Base-by-base conservation (phyloP, 768 basidiomycete genomes). In the Pulveroboletus frians region DNA sequence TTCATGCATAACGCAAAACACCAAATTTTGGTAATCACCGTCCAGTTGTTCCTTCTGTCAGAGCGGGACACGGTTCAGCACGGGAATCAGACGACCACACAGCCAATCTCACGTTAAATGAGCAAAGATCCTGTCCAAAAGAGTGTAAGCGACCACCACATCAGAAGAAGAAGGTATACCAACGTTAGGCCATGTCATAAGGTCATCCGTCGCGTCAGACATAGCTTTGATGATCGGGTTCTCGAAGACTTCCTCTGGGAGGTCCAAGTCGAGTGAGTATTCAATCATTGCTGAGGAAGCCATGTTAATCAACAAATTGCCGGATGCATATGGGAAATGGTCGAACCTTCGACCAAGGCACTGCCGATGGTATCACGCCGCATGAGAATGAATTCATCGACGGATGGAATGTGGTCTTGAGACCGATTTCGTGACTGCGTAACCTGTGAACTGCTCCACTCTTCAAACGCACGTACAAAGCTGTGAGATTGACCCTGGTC, bases 141-240 rank as follows among this genome's bases (percentile, higher is more conserved):
- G 27, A 40, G 30, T 27, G 38, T 67, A 50, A 68, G 55, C 18
- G 1, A 36, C 26, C 0, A 26, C 43, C 31, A 13, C 50, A 35
- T 48, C 30, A 6, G n/a, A 45, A 39, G 36, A 49, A 51, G 34
- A 42, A 18, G 9, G 41, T 8, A 13, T 5, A 69, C 69, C 7
- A 20, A 71, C 69, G 36, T 71, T 71, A n/a, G 70, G 70, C 70
- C 70, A 71, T 1, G 70, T 72, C 70, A 71, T 72, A 15, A 71
- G 65, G 46, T 71, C 70, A 14, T 52, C 71, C 0, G 67, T 70
- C n/a, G 69, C 70, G n/a, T 71, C 63, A 34, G 70, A 71, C 69
- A 71, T 69, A 17, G 59, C 67, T 49, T 55, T 53, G 6, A 71
- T 59, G 17, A 69, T 59, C 3, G 70, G 64, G 41, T 55, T 61